Conservation (phyloP, 106 monocot genomes). For the Ottelia alismoides region DNA sequence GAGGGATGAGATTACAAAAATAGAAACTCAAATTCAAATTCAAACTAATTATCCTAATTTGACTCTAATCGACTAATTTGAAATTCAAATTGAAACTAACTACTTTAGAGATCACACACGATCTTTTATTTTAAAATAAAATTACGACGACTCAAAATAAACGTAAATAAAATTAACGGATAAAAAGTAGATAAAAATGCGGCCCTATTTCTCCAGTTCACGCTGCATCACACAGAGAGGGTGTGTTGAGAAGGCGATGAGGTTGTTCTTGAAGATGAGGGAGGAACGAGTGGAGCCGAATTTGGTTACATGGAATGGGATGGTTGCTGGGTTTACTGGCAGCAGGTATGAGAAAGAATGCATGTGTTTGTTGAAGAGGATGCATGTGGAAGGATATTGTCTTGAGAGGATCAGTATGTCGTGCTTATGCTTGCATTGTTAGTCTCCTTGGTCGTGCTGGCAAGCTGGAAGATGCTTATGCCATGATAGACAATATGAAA, state of each 20-base stretch:
- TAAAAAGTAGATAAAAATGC: no score
- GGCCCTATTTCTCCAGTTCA: conserved; percentile 33
- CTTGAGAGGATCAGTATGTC: conserved; percentile 38
- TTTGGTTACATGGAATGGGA: conserved; percentile 58
- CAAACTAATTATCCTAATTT: no score
- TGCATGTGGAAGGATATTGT: conserved; percentile 32
- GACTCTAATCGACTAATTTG: no score
- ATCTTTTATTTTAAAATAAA: no score
- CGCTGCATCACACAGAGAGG: conserved; percentile 12
- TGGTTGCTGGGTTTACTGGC: conserved; percentile 46
- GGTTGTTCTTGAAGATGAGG: conserved; percentile 27
- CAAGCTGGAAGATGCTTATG: conserved; percentile 44
- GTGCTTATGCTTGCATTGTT: conserved; percentile 64
- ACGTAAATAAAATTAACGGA: no score
- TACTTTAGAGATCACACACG: no score
- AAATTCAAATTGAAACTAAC: no score
- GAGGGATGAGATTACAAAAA: no score
- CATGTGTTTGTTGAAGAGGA: conserved; percentile 14
- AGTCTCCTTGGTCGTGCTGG: conserved; percentile 60
- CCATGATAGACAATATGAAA: conserved; percentile 41
- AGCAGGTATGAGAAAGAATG: conserved; percentile 25
- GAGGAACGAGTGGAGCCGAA: conserved; percentile 32
- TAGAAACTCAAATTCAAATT: no score
- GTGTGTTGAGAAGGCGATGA: conserved; percentile 5
- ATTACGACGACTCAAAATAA: no score